Conservation (phyloP, 352 stramenopile genomes). For the Globisporangium acanthophoron region DNA sequence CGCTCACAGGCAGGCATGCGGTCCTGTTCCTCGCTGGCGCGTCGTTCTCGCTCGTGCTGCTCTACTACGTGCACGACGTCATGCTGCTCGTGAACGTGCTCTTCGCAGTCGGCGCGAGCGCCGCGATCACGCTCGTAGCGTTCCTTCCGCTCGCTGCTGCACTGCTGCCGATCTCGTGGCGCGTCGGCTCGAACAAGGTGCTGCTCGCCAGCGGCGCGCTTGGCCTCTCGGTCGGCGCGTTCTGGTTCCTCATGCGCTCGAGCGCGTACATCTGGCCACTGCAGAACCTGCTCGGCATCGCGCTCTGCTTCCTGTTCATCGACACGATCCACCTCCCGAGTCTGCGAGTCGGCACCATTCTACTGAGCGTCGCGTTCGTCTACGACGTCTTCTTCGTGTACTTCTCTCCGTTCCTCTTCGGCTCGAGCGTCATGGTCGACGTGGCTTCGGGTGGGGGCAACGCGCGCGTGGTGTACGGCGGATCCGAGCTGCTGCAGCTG, state of each 20-base stretch:
- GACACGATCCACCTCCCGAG: slow-evolving; percentile 89
- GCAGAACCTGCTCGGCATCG: slow-evolving; percentile 90
- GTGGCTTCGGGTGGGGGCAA: slow-evolving; percentile 85
- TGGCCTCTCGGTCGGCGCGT: slow-evolving; percentile 20
- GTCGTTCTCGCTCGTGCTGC: slow-evolving; percentile 45
- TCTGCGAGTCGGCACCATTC: slow-evolving; percentile 84
- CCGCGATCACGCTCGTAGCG: slow-evolving; percentile 41
- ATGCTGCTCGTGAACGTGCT: slow-evolving; percentile 47
- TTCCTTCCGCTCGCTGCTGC: slow-evolving; percentile 21
- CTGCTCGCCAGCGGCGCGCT: slow-evolving; percentile 11
- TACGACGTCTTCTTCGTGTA: slow-evolving; percentile 98
- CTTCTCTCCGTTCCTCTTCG: slow-evolving; percentile 88
- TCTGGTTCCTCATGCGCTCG: slow-evolving; percentile 55
- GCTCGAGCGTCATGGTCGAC: slow-evolving; percentile 90
- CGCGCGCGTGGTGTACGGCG: slow-evolving; percentile 14
- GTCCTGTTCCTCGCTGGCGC: slow-evolving; percentile 52
- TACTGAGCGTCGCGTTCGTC: slow-evolving; percentile 89
- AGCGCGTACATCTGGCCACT: slow-evolving; percentile 76
- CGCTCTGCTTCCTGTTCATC: slow-evolving; percentile 92
- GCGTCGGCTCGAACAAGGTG: not conserved
- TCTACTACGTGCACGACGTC: slow-evolving; percentile 60
- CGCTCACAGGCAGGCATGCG: slow-evolving; percentile 48
- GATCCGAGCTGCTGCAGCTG: slow-evolving; percentile 28
- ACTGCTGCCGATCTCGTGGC: not conserved
- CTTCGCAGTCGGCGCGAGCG: slow-evolving; percentile 44